Evolutionary conservation across 1,284 basidiomycete species (phyloP).

Genomic region (Tausonia pullulans): DNA sequence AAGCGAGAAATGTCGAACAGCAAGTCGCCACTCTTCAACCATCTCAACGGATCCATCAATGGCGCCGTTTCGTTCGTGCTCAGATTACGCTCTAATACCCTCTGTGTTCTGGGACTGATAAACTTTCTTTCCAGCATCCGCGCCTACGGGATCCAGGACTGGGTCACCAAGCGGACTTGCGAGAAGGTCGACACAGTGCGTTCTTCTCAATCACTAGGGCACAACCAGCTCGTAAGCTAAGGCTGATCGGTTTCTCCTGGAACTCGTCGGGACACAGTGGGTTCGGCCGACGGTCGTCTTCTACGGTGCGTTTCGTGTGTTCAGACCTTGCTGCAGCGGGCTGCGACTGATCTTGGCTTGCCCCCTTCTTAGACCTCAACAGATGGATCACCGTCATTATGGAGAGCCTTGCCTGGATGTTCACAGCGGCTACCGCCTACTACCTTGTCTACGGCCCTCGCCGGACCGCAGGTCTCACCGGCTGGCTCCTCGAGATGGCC

Average conservation of each 20-base stretch:
- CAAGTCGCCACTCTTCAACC: slow-evolving; percentile 38
- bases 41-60: slow-evolving; percentile 5
- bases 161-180: slow-evolving; percentile 28
- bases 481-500: not conserved
- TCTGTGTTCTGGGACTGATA: not conserved
- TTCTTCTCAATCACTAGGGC: slow-evolving; percentile 17
- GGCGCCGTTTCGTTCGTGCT: not conserved
- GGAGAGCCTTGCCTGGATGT: slow-evolving; percentile 33
- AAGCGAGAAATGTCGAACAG: slow-evolving; percentile 35
- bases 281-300: not conserved
- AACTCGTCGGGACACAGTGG: not conserved
- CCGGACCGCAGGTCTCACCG: not conserved
- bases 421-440: slow-evolving; percentile 25
- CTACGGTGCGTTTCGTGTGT: slow-evolving; percentile 25
- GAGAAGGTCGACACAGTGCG: slow-evolving; percentile 26
- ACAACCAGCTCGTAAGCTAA: no score
- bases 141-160: slow-evolving; percentile 13
- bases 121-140: not conserved
- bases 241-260: no score
- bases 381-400: slow-evolving; percentile 28
- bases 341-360: no score
- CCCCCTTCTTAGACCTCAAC: slow-evolving; percentile 19
- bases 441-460: slow-evolving; percentile 30
- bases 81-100: slow-evolving; percentile 10
- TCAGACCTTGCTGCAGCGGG: not conserved